A percentile compares a stretch with the other conserved stretches of the same genome.
Conservation (phyloP, 768 basidiomycete genomes). For the Podaxis mareebaensis region DNA sequence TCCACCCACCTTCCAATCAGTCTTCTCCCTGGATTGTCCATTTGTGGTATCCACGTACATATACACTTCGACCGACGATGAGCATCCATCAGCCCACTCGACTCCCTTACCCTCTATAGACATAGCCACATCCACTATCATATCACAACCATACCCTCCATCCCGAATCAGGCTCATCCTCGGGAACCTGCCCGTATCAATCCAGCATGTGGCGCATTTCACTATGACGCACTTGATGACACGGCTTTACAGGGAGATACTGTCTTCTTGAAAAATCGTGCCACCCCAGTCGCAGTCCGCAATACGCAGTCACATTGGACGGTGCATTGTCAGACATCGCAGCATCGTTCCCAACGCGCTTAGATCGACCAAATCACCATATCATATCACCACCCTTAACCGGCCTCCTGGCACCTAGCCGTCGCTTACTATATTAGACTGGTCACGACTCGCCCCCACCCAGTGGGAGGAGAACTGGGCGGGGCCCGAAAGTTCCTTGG, state of each 20-base stretch:
- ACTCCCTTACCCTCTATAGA: conserved; percentile 5
- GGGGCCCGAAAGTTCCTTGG: not conserved
- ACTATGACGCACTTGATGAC: conserved; percentile 4
- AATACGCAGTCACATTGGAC: conserved; percentile 2
- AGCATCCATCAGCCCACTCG: conserved; percentile 5
- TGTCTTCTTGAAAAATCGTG: not conserved
- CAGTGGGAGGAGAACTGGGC: not conserved
- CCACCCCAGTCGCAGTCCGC: not conserved
- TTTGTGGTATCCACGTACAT: conserved; percentile 4
- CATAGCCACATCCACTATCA: not conserved
- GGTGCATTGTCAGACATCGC: not conserved
- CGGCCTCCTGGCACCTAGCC: conserved; percentile 1
- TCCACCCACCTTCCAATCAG: not conserved
- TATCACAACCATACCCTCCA: not conserved
- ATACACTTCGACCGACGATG: not conserved
- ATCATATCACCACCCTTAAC: conserved; percentile 10
- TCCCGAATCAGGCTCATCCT: not conserved
- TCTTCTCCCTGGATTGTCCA: not conserved
- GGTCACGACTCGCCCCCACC: not conserved
- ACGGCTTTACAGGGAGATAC: not conserved
- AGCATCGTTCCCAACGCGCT: not conserved
- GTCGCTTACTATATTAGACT: conserved; percentile 6
- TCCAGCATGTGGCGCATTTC: not conserved
- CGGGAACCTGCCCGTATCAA: not conserved
- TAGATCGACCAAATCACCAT: not conserved